Conservation (phyloP, 2,329 filamentous ascomycete species). For the Stenocarpella maydis region DNA sequence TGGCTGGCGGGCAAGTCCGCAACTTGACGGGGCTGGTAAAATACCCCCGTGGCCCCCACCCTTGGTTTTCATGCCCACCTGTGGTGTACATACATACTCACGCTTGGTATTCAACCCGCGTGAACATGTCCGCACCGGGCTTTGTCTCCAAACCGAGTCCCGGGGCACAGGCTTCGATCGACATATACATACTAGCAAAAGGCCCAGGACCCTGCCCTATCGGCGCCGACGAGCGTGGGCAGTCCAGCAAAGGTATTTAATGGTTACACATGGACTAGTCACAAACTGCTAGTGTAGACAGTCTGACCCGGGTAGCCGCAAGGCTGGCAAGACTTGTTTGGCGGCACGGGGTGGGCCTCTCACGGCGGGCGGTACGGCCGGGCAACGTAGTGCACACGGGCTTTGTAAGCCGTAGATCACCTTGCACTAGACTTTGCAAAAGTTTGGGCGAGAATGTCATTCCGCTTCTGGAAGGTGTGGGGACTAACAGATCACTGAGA, state of each 20-base stretch:
- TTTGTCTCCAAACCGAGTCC: conserved; percentile 11
- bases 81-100: no score
- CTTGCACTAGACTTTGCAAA: conserved; percentile 24
- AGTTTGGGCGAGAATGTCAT: conserved; percentile 26
- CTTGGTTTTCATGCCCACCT: not conserved
- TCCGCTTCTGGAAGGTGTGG: conserved; percentile 27
- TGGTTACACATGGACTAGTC: no score
- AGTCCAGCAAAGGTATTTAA: not conserved
- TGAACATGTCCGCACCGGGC: conserved; percentile 22
- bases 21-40: conserved; percentile 1
- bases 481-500: conserved; percentile 25
- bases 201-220: not conserved
- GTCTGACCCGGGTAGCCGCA: conserved; percentile 2
- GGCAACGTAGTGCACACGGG: conserved; percentile 3
- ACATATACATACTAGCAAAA: no score
- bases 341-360: conserved; percentile 5
- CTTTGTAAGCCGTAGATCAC: conserved; percentile 23
- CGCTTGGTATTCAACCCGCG: not conserved
- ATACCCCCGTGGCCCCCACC: not conserved
- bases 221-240: not conserved
- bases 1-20: not conserved
- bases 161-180: not conserved
- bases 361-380: not conserved
- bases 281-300: no score
- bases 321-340: conserved; percentile 13